phyloP scores from a whole-genome alignment of 352 stramenopile genomes.

The Phytophthora palmivora region DNA sequence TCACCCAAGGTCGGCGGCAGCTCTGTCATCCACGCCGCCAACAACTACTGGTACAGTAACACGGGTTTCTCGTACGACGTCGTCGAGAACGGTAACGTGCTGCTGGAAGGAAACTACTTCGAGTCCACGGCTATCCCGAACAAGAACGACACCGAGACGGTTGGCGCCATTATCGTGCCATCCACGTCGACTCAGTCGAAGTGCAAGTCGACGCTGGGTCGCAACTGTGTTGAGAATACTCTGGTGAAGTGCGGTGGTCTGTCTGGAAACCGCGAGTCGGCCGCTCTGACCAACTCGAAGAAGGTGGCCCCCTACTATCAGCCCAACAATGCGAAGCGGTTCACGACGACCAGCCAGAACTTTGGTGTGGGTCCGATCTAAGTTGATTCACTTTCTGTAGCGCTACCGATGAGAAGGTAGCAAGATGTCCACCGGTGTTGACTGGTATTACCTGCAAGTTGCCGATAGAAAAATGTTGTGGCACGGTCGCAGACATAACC shows the following conservation, averaged over 20 bases:
- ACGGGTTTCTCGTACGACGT: constrained; percentile 50
- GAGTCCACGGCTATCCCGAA: constrained; percentile 31
- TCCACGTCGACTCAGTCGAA: constrained; percentile 13
- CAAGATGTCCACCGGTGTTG: too few relatives aligned
- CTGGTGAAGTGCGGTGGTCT: constrained; percentile 26
- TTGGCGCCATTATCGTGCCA: constrained; percentile 22
- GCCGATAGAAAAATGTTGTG: too few relatives aligned
- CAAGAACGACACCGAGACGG: constrained; percentile 19
- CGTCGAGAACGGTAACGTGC: constrained; percentile 38
- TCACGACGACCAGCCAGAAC: constrained; percentile 29
- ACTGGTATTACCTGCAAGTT: too few relatives aligned
- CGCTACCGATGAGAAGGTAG: too few relatives aligned
- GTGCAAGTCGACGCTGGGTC: constrained; percentile 33
- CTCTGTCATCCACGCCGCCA: constrained; percentile 41
- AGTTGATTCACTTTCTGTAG: too few relatives aligned
- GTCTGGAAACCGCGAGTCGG: constrained; percentile 23
- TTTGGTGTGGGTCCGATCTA: background rate
- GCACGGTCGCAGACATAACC: too few relatives aligned
- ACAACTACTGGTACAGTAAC: constrained; percentile 63
- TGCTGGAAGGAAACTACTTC: constrained; percentile 59
- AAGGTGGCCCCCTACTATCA: constrained; percentile 19
- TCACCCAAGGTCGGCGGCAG: constrained; percentile 38
- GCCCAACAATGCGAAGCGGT: constrained; percentile 13
- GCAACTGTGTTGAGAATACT: constrained; percentile 35
- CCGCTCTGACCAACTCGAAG: constrained; percentile 19